Conservation (phyloP, 192 early-diverging fungal species). For the Anaeromyces robustus region DNA sequence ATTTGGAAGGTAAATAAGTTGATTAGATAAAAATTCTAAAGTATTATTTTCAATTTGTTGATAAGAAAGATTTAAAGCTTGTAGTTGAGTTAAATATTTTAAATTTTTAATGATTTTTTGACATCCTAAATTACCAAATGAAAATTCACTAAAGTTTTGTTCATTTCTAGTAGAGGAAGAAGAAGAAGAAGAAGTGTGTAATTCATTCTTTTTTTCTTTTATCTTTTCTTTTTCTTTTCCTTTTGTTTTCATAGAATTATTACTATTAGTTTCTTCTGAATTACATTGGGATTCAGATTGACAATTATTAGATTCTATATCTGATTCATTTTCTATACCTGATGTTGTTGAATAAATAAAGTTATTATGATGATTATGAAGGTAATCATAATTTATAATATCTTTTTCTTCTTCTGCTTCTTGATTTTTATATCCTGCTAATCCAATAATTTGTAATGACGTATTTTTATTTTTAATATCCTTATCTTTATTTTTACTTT, state of each 20-base stretch:
- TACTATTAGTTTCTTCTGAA: no score
- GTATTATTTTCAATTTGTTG: not conserved
- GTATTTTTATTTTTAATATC: no score
- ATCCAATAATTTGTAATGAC: not conserved
- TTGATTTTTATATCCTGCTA: not conserved
- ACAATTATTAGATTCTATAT: no score
- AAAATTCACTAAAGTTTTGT: not conserved
- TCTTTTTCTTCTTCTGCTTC: not conserved
- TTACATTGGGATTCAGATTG: no score
- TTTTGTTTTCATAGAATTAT: no score
- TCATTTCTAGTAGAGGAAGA: no score
- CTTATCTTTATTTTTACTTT: no score
- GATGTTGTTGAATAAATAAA: not conserved
- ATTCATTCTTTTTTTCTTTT: no score
- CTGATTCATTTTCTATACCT: not conserved
- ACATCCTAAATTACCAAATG: not conserved
- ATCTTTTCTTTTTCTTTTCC: no score
- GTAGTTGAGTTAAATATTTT: not conserved
- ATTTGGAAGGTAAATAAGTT: not conserved
- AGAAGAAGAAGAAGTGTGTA: no score
- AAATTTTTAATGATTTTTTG: not conserved
- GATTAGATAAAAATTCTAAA: not conserved
- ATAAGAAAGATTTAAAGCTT: not conserved
- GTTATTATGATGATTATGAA: not conserved
- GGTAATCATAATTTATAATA: not conserved